phyloP scores from a whole-genome alignment of 2,329 filamentous ascomycete genomes.

The Cercospora citrullina region DNA sequence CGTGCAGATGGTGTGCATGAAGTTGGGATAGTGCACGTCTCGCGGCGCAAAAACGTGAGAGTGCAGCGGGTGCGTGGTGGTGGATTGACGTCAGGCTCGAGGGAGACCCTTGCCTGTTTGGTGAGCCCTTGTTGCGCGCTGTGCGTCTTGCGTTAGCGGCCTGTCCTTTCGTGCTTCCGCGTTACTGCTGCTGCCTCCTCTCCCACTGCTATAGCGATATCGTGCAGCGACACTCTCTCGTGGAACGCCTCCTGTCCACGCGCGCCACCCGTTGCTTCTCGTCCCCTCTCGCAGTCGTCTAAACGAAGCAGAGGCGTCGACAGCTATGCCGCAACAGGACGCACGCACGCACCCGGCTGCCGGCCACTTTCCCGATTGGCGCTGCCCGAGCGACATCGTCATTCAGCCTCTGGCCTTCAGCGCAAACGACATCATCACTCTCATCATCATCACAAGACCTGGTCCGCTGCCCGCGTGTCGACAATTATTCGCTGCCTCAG shows the following conservation, averaged over 20 bases:
- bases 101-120: neutral
- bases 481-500: neutral
- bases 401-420: neutral
- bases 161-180: neutral
- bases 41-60: neutral
- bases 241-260: neutral
- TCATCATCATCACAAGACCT: neutral
- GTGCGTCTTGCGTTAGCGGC: neutral
- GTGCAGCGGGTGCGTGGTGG: neutral
- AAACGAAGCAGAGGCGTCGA: conserved; percentile 1
- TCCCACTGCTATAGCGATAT: neutral
- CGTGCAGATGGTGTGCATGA: conserved; percentile 2
- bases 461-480: neutral
- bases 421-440: conserved; percentile 4
- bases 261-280: neutral
- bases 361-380: neutral
- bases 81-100: neutral
- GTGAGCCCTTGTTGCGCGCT: neutral
- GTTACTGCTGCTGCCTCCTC: neutral
- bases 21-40: neutral
- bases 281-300: neutral
- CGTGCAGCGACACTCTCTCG: neutral
- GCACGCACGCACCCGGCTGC: neutral
- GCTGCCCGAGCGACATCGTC: neutral
- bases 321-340: neutral